Percentiles rank a stretch among this genome's conserved stretches.
Conservation (phyloP, 225 moss, liverwort and hornwort genomes). For the Physcomitrium patens region DNA sequence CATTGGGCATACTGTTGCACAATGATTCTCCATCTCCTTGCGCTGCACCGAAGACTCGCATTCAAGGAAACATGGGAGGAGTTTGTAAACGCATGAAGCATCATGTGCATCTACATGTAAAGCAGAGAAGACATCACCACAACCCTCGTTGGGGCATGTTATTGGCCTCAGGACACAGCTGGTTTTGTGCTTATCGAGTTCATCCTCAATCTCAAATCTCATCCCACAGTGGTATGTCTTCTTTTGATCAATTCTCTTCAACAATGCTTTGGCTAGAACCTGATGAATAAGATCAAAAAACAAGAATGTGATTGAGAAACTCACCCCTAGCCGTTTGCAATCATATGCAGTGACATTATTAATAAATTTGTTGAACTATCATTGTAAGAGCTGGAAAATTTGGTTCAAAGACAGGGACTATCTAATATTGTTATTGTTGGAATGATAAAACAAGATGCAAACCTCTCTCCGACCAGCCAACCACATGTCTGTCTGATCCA, state of each 20-base stretch:
- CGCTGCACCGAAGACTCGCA: constrained; percentile 63
- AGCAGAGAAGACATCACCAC: constrained; percentile 59
- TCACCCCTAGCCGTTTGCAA: constrained; percentile 4
- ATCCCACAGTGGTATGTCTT: constrained; percentile 59
- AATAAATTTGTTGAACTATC: background rate
- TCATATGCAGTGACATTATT: background rate
- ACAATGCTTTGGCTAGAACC: constrained; percentile 58
- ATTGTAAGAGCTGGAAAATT: constrained; percentile 1
- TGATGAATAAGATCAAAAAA: constrained; percentile 32
- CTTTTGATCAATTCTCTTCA: constrained; percentile 55
- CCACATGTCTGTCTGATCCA: constrained; percentile 59
- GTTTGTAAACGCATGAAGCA: constrained; percentile 61
- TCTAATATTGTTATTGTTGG: background rate
- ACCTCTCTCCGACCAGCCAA: constrained; percentile 66
- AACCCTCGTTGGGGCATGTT: constrained; percentile 55
- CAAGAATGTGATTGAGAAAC: constrained; percentile 9
- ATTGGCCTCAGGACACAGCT: constrained; percentile 58
- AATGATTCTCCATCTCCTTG: constrained; percentile 58
- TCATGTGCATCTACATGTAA: constrained; percentile 52
- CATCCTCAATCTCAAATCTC: constrained; percentile 48
- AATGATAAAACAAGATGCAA: constrained; percentile 30
- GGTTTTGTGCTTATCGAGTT: constrained; percentile 56
- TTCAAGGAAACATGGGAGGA: constrained; percentile 57
- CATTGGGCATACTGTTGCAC: constrained; percentile 69
- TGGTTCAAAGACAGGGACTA: constrained; percentile 23